phyloP scores from a whole-genome alignment of 352 stramenopile genomes.

The Globisporangium camurandrum region DNA sequence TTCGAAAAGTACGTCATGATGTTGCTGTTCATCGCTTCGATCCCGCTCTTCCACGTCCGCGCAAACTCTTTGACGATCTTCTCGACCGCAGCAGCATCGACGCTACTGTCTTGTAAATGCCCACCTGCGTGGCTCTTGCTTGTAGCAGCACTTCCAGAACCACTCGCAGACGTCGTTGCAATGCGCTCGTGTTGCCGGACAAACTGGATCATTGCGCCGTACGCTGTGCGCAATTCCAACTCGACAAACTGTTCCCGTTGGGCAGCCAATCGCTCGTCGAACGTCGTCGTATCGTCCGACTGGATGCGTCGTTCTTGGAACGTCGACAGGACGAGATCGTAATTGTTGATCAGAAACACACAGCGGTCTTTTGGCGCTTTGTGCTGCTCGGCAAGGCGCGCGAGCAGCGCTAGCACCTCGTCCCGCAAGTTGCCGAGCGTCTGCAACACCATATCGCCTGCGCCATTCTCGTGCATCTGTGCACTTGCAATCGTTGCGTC shows the following conservation, averaged over 20 bases:
- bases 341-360: conserved; percentile 99
- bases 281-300: conserved; percentile 92
- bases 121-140: conserved; percentile 11
- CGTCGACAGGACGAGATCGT: conserved; percentile 93
- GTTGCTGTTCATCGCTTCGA: conserved; percentile 97
- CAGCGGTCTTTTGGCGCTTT: conserved; percentile 89
- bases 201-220: conserved; percentile 97
- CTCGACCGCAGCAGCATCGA: conserved; percentile 90
- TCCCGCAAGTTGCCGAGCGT: conserved; percentile 83
- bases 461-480: conserved; percentile 76
- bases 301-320: conserved; percentile 93
- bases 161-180: conserved; percentile 10
- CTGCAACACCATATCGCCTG: conserved; percentile 92
- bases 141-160: too few species aligned
- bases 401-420: conserved; percentile 72
- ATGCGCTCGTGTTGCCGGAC: conserved; percentile 92
- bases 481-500: conserved; percentile 39
- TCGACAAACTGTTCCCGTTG: conserved; percentile 97
- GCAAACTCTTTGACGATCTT: conserved; percentile 94
- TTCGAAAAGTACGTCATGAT: conserved; percentile 98
- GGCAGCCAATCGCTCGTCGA: conserved; percentile 89
- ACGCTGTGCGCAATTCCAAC: conserved; percentile 90
- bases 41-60: conserved; percentile 91
- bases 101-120: too few species aligned
- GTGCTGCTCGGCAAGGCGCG: conserved; percentile 89